Base-by-base conservation (phyloP, 345 rosid genomes). In the Pelargonium nanum region DNA sequence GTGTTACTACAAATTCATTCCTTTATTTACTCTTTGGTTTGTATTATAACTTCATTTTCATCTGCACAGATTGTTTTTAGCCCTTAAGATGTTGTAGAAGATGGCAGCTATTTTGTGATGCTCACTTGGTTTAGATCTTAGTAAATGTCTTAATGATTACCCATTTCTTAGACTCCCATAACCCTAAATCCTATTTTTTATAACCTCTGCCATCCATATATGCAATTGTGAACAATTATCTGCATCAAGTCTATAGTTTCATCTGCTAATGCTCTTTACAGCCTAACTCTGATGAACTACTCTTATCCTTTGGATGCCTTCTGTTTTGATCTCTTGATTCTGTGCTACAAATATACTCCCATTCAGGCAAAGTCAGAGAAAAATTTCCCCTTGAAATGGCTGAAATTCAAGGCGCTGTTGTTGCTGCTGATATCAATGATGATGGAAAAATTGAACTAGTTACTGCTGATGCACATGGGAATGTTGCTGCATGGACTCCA, bases 361-460 rank as follows among this genome's bases (percentile, higher is more conserved):
- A 54, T 65, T 48, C 77, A 94, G 99, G 99, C 50, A 81, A 83
- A 53, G 52, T 85, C 61, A 81, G 97, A 76, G 76, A 85, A 70
- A 88, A 86, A 4, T 94, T 94, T 68, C 97, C 99, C 52, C 93
- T 90, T 58, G 93, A 88, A 81, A 88, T 94, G 99, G 97, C 96
- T 22, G 99, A 94, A 83, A 91, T 94, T 68, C 96, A 90, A 81
- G 97, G 96, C 26, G 79, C 89, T 24, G 96, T 88, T 21, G 86
- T 88, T 79, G 97, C 97, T 28, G 97, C 97, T 55, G 99, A 94
- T 77, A 88, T 94, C 60, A 90, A 94, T 75, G 99, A 90, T 71
- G 99, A 94, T 85, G 99, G 99, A 26, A 94, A 94, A 77, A 80
- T 90, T 67, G 99, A 94, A 74, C 85, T 94, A 24, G 88, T 94